These are phyloP conservation scores for Starmerella powellii DNA, from an alignment of 805 yeast species.

Conservation along the genomic window DNA sequence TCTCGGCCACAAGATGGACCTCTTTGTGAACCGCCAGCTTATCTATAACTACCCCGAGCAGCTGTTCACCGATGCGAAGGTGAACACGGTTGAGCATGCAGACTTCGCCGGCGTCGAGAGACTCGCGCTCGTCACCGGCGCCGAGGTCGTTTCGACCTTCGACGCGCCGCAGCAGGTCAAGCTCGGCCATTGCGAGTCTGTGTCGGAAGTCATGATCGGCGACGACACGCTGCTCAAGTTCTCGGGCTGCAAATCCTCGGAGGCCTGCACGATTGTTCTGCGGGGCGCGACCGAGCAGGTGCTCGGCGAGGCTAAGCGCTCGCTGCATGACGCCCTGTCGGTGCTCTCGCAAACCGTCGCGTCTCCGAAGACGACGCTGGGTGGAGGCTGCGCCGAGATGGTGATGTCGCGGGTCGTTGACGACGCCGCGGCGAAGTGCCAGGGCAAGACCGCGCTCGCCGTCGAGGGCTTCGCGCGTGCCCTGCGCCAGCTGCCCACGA, in stretches of 20 bases:
- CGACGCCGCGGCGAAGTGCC: constrained; percentile 77
- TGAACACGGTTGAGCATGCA: constrained; percentile 93
- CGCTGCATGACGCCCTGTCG: constrained; percentile 90
- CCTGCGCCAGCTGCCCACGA: constrained; percentile 86
- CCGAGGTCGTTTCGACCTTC: constrained; percentile 94
- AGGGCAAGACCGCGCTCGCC: constrained; percentile 88
- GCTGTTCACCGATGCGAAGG: constrained; percentile 71
- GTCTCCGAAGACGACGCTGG: constrained; percentile 82
- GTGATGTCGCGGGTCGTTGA: constrained; percentile 96
- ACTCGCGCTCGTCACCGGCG: constrained; percentile 91
- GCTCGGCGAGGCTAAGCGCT: constrained; percentile 91
- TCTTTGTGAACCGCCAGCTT: constrained; percentile 90
- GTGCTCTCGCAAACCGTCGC: constrained; percentile 89
- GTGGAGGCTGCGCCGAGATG: constrained; percentile 95
- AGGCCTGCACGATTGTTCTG: constrained; percentile 89
- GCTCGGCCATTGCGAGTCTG: constrained; percentile 75
- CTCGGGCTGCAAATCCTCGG: constrained; percentile 90
- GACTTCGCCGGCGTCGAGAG: constrained; percentile 97
- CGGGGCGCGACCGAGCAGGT: constrained; percentile 98
- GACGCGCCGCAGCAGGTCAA: constrained; percentile 80
- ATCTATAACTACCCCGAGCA: constrained; percentile 98
- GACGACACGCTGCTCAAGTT: constrained; percentile 84
- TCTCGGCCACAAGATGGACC: constrained; percentile 71
- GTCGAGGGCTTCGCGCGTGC: constrained; percentile 92
- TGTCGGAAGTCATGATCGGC: constrained; percentile 88